Evolutionary conservation across 2,329 filamentous ascomycete genomes (phyloP), one percentile per base, ranked within the genome.

Genomic region (Hypoxylon sp.): DNA sequence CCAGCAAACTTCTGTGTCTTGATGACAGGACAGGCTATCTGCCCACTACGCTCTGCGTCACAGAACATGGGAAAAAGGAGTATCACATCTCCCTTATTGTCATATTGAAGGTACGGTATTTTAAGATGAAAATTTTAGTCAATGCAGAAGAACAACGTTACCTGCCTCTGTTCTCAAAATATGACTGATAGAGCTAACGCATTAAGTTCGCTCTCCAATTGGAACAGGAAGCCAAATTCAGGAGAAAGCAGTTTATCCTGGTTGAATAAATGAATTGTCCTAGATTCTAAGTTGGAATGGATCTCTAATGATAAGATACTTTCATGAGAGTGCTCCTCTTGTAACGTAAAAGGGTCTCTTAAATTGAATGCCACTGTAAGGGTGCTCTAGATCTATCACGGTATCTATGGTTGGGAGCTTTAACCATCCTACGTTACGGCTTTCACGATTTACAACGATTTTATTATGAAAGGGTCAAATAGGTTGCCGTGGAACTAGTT

Each of bases 341-440:
- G 44, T 47, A 51, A 51, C 14, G n/a, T 19, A 17, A 51, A 8
- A 3, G 22, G 5, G 24, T 13, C 3, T 5, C 8, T 3, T 10
- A 10, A 10, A 52, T 11, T 22, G n/a, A 17, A 22, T 31, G 5
- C 31, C 9, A 37, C 17, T 44, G n/a, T 51, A 42, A 44, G 39
- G 8, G 35, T 59, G 5, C 17, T 17, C 9, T 44, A 51, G 8
- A 37, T 6, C 14, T n/a, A 14, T 39, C 35, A 51, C 6, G 4
- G 11, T 4, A 42, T 31, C 33, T 17, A 19, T 26, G 17, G 11
- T 37, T 61, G n/a, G 26, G 17, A 46, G 26, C 19, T 17, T 31
- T 6, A 33, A 22, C 24, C 14, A 54, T 61, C 48, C 42, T 37
- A 61, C 50, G 59, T 61, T 54, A 54, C 50, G 39, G 29, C 2